Conservation (phyloP, 2,329 filamentous ascomycete genomes). For the Exutisphaerella laricina region DNA sequence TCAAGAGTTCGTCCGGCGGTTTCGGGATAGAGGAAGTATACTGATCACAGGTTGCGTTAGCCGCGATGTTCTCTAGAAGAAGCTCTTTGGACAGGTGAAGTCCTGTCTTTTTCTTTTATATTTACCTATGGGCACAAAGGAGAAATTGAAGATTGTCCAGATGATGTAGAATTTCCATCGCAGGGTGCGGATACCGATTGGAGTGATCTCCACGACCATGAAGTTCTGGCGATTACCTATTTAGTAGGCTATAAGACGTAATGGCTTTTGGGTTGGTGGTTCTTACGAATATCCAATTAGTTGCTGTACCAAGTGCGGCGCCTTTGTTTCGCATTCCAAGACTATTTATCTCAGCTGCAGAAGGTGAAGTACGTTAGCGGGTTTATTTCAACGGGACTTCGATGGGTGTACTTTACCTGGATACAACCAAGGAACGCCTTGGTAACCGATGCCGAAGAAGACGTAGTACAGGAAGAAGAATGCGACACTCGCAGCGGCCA, state of each 20-base stretch:
- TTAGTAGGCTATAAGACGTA: background rate
- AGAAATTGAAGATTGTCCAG: slow-evolving; percentile 48
- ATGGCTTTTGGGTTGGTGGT: no score
- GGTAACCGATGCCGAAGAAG: slow-evolving; percentile 42
- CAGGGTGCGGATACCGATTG: slow-evolving; percentile 27
- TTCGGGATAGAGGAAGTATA: slow-evolving; percentile 28
- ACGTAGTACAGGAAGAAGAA: slow-evolving; percentile 53
- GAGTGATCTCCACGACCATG: slow-evolving; percentile 38
- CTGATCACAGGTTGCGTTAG: slow-evolving; percentile 1
- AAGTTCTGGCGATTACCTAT: slow-evolving; percentile 22
- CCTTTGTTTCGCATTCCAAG: slow-evolving; percentile 47
- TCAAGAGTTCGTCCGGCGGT: slow-evolving; percentile 32
- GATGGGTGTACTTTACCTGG: no score
- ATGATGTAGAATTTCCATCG: slow-evolving; percentile 37
- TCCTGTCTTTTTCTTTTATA: no score
- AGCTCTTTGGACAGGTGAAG: no score
- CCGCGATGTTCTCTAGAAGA: no score
- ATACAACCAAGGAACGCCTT: slow-evolving; percentile 40
- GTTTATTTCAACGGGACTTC: no score
- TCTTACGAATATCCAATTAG: slow-evolving; percentile 40
- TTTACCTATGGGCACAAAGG: slow-evolving; percentile 43
- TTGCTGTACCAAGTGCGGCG: slow-evolving; percentile 46
- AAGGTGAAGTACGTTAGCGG: no score
- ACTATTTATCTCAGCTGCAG: slow-evolving; percentile 47
- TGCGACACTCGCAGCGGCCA: slow-evolving; percentile 39